A percentile compares a stretch with the other conserved stretches of the same genome.
Evolutionary conservation across 257 asterid species (phyloP).

Genomic region (Fraxinus americana): DNA sequence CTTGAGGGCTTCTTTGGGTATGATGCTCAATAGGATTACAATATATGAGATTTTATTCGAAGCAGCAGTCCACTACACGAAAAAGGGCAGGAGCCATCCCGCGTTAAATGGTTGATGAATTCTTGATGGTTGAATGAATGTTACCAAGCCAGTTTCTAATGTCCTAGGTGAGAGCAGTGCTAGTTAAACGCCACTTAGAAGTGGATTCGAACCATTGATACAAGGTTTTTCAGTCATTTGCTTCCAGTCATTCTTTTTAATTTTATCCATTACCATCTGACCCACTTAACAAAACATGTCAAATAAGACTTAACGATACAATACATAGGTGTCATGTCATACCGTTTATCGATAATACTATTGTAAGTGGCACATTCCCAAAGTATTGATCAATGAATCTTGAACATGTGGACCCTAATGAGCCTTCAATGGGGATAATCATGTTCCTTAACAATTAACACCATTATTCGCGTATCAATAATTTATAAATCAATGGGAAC

Average conservation of each 20-base stretch:
- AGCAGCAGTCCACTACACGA: too few species aligned
- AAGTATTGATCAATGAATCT: background rate
- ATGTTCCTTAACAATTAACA: background rate
- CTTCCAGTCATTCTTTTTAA: background rate
- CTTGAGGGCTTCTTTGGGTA: background rate
- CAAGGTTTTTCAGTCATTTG: too few species aligned
- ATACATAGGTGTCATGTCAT: too few species aligned
- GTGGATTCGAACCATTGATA: too few species aligned
- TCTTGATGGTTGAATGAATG: too few species aligned
- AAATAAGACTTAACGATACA: too few species aligned
- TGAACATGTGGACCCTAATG: conserved; percentile 3
- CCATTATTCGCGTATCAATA: background rate
- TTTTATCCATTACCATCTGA: background rate
- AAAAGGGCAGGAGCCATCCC: too few species aligned
- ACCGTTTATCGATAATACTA: too few species aligned
- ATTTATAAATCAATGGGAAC: background rate
- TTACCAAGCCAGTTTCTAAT: too few species aligned
- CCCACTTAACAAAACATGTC: background rate
- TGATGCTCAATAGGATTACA: background rate
- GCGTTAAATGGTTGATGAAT: too few species aligned
- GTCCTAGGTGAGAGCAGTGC: too few species aligned
- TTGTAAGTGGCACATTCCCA: background rate
- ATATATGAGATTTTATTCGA: background rate
- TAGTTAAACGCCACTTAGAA: too few species aligned
- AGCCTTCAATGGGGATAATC: background rate